A percentile compares a stretch with the other conserved stretches of the same genome.
phyloP scores from a whole-genome alignment of 192 early-diverging fungal species.

The Chytriomyces sp. region DNA sequence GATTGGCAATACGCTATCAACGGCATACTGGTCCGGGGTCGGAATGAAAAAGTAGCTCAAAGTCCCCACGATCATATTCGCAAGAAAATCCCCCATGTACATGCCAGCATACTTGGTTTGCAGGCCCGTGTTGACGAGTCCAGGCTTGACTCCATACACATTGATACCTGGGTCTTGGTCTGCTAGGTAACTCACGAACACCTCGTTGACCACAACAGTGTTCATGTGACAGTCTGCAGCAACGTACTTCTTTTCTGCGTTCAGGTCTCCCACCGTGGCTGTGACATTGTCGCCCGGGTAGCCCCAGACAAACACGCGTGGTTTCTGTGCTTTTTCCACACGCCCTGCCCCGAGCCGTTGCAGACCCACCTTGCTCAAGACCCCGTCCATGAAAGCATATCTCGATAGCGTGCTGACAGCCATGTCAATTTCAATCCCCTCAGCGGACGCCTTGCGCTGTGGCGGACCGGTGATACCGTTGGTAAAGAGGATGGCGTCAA shows the following conservation, averaged over 20 bases:
- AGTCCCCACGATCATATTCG: background rate
- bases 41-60: background rate
- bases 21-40: background rate
- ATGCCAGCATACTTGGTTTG: background rate
- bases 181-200: background rate
- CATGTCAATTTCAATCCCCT: background rate
- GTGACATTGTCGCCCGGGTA: background rate
- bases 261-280: background rate
- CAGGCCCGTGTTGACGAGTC: background rate
- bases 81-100: background rate
- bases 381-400: background rate
- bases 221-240: background rate
- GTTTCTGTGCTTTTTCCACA: background rate
- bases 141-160: background rate
- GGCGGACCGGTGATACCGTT: background rate
- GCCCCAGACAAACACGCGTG: background rate
- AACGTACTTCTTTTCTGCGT: background rate
- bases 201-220: background rate
- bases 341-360: background rate
- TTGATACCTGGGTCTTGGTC: background rate
- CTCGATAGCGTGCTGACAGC: background rate
- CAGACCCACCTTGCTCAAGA: background rate
- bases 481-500: background rate
- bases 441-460: background rate
- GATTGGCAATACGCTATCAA: background rate